These are phyloP conservation scores for Candida incommunis DNA, from an alignment of 805 yeast species.

Conservation along the genomic window DNA sequence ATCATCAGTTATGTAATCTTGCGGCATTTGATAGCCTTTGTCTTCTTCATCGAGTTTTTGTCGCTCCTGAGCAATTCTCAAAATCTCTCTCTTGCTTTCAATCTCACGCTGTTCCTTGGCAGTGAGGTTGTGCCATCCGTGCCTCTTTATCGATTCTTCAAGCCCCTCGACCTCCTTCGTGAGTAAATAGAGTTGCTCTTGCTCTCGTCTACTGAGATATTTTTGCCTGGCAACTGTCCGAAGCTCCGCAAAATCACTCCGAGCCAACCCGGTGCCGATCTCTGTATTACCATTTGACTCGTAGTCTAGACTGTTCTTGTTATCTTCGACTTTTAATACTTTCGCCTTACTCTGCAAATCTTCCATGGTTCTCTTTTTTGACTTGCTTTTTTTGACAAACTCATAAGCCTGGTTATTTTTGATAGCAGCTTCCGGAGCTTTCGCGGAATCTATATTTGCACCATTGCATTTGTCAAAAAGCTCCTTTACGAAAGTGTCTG, in stretches of 20 bases:
- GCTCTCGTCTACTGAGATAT: slow-evolving; percentile 35
- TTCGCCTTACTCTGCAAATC: not conserved
- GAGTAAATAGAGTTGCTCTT: slow-evolving; percentile 29
- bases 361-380: not conserved
- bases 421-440: not conserved
- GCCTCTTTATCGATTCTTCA: slow-evolving; percentile 33
- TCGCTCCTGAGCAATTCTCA: slow-evolving; percentile 29
- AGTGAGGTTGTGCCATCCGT: slow-evolving; percentile 43
- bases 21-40: slow-evolving; percentile 39
- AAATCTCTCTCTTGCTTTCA: slow-evolving; percentile 34
- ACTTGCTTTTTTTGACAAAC: not conserved
- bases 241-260: slow-evolving; percentile 20
- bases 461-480: slow-evolving; percentile 8
- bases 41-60: slow-evolving; percentile 22
- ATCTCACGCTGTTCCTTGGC: slow-evolving; percentile 37
- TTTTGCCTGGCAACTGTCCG: slow-evolving; percentile 35
- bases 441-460: not conserved
- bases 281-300: not conserved
- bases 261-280: not conserved
- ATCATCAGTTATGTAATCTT: slow-evolving; percentile 36
- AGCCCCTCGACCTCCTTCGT: slow-evolving; percentile 33
- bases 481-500: slow-evolving; percentile 9
- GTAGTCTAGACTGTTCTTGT: slow-evolving; percentile 8
- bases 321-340: slow-evolving; percentile 4
- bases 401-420: not conserved